Evolutionary conservation across 2,329 filamentous ascomycete genomes (phyloP).

Genomic region (Talaromyces albobiverticillius): DNA sequence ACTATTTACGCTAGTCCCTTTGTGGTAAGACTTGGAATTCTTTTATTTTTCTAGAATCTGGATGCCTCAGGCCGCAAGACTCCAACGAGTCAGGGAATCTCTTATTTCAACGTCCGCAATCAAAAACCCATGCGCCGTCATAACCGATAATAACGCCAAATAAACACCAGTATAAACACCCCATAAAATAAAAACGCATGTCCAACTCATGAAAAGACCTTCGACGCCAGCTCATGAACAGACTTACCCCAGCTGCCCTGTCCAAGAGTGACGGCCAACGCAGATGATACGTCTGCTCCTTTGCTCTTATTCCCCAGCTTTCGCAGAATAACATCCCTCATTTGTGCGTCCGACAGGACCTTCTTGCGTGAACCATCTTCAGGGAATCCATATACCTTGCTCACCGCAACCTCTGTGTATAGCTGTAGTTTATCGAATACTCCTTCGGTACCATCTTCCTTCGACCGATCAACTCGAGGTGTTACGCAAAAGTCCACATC

Average conservation of each 20-base stretch:
- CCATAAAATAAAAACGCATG: no score
- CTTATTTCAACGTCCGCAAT: no score
- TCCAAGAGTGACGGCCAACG: slow-evolving; percentile 26
- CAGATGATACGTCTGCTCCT: slow-evolving; percentile 19
- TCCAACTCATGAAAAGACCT: slow-evolving; percentile 12
- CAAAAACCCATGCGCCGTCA: no score
- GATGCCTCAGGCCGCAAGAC: no score
- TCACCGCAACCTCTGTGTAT: slow-evolving; percentile 37
- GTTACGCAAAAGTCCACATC: slow-evolving; percentile 41
- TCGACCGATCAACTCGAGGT: slow-evolving; percentile 19
- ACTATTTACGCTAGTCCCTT: no score
- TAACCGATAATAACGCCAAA: no score
- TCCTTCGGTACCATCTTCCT: slow-evolving; percentile 15
- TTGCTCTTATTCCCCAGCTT: slow-evolving; percentile 3
- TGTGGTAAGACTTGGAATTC: no score
- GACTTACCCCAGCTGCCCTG: slow-evolving; percentile 40
- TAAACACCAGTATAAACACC: no score
- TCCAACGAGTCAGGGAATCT: no score
- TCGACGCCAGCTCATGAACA: slow-evolving; percentile 10
- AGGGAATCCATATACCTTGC: slow-evolving; percentile 41
- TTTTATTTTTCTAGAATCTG: no score
- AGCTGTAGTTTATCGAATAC: slow-evolving; percentile 31
- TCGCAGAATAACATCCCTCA: slow-evolving; percentile 31
- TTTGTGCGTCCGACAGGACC: slow-evolving; percentile 33
- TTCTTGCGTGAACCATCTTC: slow-evolving; percentile 19